These are phyloP conservation scores for Rhodotorula sp. DNA, from an alignment of 1,284 basidiomycete species.

Conservation along the genomic window DNA sequence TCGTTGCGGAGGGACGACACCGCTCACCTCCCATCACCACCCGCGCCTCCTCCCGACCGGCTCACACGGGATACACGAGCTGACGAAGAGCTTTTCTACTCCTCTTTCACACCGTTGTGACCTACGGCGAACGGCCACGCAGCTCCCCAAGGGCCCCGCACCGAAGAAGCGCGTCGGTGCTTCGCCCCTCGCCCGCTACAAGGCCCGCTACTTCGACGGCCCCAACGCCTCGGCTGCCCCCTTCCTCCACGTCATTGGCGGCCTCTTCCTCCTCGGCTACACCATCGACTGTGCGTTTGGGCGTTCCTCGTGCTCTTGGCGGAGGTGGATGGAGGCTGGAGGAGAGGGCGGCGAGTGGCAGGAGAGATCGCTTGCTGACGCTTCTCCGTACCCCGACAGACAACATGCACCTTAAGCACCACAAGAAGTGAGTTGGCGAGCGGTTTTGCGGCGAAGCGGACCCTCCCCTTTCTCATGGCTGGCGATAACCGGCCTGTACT, in stretches of 20 bases:
- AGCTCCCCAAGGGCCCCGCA: constrained; percentile 47
- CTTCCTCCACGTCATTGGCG: constrained; percentile 44
- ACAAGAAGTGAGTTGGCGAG: constrained; percentile 37
- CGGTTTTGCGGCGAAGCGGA: background rate
- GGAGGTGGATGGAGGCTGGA: background rate
- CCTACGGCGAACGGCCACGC: background rate
- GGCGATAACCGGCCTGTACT: too few species aligned
- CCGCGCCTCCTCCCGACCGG: background rate
- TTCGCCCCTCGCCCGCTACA: constrained; percentile 45
- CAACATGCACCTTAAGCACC: constrained; percentile 46
- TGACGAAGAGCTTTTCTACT: background rate
- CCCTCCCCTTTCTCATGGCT: too few species aligned
- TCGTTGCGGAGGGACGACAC: background rate
- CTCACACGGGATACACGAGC: too few species aligned
- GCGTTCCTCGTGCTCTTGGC: background rate
- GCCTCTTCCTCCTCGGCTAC: constrained; percentile 46
- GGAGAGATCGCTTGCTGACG: background rate
- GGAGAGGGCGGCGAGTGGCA: too few species aligned
- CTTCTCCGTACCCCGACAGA: constrained; percentile 4
- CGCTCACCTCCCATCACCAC: background rate
- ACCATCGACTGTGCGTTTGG: constrained; percentile 35
- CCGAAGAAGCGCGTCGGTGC: constrained; percentile 29
- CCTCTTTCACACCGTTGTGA: background rate
- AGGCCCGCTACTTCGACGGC: constrained; percentile 45
- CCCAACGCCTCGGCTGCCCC: constrained; percentile 45